Evolutionary conservation across 768 basidiomycete genomes (phyloP).

Genomic region (Termitomyces sp.): DNA sequence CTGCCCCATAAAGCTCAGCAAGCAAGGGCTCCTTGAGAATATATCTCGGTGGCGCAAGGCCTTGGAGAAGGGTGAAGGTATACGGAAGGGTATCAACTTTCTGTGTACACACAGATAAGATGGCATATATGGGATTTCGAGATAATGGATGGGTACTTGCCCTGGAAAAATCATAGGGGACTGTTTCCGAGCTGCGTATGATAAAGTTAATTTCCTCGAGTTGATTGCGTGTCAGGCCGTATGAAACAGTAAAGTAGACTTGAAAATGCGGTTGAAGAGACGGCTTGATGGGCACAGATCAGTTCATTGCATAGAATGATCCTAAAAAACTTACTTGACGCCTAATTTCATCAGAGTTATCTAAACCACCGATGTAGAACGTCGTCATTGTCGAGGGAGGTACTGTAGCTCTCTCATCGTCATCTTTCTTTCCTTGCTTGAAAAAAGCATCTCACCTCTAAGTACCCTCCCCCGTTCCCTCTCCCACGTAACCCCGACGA

Average conservation of each 20-base stretch:
- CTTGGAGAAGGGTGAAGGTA: slow-evolving; percentile 43
- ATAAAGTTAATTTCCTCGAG: slow-evolving; percentile 72
- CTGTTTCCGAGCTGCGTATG: slow-evolving; percentile 41
- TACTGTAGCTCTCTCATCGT: slow-evolving; percentile 34
- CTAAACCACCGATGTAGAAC: slow-evolving; percentile 70
- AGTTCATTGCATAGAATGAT: not conserved
- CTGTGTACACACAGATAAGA: not conserved
- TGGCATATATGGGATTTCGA: not conserved
- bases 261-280: slow-evolving; percentile 54
- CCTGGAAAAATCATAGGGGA: slow-evolving; percentile 23
- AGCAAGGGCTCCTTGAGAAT: slow-evolving; percentile 60
- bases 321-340: slow-evolving; percentile 27
- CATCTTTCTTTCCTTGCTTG: not conserved
- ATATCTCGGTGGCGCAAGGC: slow-evolving; percentile 45
- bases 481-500: slow-evolving; percentile 79
- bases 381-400: slow-evolving; percentile 68
- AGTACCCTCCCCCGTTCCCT: slow-evolving; percentile 72
- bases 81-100: slow-evolving; percentile 39
- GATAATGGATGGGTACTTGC: slow-evolving; percentile 7
- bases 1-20: slow-evolving; percentile 75
- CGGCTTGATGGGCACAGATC: slow-evolving; percentile 25
- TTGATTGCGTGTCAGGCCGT: slow-evolving; percentile 61
- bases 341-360: slow-evolving; percentile 38
- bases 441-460: slow-evolving; percentile 45
- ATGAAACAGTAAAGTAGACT: slow-evolving; percentile 71